Base-by-base conservation (phyloP, 2,329 filamentous ascomycete genomes). In the Neonectria ditissima region DNA sequence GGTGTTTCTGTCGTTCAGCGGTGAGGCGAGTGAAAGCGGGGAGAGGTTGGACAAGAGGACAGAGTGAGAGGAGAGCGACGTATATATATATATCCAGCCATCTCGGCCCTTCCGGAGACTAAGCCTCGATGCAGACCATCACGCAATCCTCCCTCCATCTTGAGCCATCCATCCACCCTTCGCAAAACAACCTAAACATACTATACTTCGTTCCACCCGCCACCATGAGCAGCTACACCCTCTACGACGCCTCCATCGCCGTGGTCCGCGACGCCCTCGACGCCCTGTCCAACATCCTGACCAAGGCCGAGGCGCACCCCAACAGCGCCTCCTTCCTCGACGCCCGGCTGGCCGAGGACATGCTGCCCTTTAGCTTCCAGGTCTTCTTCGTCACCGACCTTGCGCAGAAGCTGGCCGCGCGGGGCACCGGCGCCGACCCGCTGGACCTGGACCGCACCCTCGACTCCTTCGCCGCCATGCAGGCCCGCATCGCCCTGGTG, bases 311-410 rank as follows among this genome's bases (percentile, higher is more conserved):
- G 58, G 62, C 70, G 2, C 73, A 75, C 37, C 69, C 79, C 66
- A 73, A 73, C 24, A 71, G 74, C 32, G 73, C 74, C 50, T 70
- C 69, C 13, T 65, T 82, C 56, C 62, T 76, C 55, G 60, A 70
- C 4, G 75, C 77, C 32, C 75, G 75, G 41, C 71, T 84, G 34
- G 56, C 70, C 65, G 70, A 75, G 3, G 80, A 83, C 75, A 84
- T 84, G 82, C 75, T 78, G 9, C 77, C 80, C 54, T 71, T 84
- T 37, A 73, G 62, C 68, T 79, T 80, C 74, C 82, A 84, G 71
- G 72, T 83, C 59, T 62, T 66, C 65, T 69, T 78, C 60, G 67
- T 70, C 41, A 70, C 75, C 63, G 75, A 78, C 67, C 50, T 65
- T 9, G 62, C 72, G 28, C 63, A 72, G 62, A 78, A 79, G 73